phyloP scores from a whole-genome alignment of 2,329 filamentous ascomycete genomes.

The Xylariaceae sp. region DNA sequence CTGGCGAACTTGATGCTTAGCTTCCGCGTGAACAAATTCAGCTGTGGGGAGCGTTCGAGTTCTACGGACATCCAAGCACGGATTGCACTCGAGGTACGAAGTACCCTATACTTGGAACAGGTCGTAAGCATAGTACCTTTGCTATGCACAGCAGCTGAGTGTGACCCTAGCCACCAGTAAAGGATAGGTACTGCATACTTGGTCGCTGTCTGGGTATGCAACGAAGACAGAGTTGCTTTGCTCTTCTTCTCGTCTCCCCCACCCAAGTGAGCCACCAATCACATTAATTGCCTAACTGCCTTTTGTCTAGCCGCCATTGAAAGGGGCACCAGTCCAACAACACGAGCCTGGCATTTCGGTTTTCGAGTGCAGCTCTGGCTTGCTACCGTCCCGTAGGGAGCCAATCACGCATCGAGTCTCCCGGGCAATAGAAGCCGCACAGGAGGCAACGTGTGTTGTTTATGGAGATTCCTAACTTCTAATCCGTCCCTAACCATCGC shows the following conservation, averaged over 20 bases:
- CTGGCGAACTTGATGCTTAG: background rate
- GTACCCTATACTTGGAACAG: background rate
- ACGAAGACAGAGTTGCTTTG: no score
- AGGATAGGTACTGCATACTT: background rate
- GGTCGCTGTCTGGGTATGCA: no score
- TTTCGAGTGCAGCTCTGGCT: background rate
- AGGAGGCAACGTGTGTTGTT: background rate
- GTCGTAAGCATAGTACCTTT: background rate
- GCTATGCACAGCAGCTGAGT: background rate
- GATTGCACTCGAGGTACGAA: background rate
- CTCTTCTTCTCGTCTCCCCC: no score
- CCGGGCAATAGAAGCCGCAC: no score
- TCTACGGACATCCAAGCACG: background rate
- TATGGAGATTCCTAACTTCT: background rate
- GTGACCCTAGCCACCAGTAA: background rate
- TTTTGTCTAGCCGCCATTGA: constrained; percentile 12
- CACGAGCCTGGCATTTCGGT: constrained; percentile 2
- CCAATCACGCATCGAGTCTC: constrained; percentile 18
- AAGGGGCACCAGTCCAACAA: constrained; percentile 16
- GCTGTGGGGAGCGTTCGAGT: background rate
- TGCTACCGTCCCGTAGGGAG: constrained; percentile 6
- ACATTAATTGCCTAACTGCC: constrained; percentile 1
- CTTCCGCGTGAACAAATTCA: constrained; percentile 2
- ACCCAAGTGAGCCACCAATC: background rate
- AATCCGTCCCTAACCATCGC: background rate